Conservation (phyloP, 805 yeast species). For the Teunomyces atbi region DNA sequence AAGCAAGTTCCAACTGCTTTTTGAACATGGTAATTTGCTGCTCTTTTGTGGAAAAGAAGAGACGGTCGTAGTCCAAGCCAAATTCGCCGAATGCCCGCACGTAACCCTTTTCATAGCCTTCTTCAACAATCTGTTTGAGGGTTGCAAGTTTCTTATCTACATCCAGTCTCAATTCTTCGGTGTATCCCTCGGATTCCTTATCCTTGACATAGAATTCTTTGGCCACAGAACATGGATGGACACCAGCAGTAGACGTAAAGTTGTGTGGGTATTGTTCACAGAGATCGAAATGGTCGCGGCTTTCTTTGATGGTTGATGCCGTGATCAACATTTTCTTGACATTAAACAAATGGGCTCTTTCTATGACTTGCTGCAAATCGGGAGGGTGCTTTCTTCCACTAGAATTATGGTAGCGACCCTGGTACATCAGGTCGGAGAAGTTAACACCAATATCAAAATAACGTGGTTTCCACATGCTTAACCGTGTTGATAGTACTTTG, state of each 20-base stretch:
- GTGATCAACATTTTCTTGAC: constrained; percentile 77
- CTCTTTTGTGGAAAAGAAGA: constrained; percentile 68
- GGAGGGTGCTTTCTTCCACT: constrained; percentile 52
- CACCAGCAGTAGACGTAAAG: constrained; percentile 76
- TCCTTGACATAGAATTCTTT: constrained; percentile 33
- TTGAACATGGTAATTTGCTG: constrained; percentile 68
- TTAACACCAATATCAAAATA: constrained; percentile 60
- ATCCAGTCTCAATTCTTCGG: constrained; percentile 36
- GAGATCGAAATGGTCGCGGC: constrained; percentile 57
- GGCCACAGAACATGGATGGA: constrained; percentile 88
- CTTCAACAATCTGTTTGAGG: constrained; percentile 48
- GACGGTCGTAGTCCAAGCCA: constrained; percentile 91
- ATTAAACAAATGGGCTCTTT: constrained; percentile 61
- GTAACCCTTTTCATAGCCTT: constrained; percentile 47
- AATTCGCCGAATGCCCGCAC: constrained; percentile 92
- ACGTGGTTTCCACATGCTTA: constrained; percentile 36
- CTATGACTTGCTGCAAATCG: constrained; percentile 64
- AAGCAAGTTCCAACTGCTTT: constrained; percentile 66
- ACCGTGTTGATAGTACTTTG: neutral
- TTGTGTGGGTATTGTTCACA: constrained; percentile 38
- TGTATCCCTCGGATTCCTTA: constrained; percentile 14
- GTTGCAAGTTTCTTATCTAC: constrained; percentile 44
- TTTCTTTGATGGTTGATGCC: constrained; percentile 74
- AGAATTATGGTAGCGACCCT: constrained; percentile 73
- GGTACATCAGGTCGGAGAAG: constrained; percentile 85